A percentile compares a stretch with the other conserved stretches of the same genome.
Evolutionary conservation across 139 green algal genomes (phyloP).

Genomic region (Yamagishiella unicocca): DNA sequence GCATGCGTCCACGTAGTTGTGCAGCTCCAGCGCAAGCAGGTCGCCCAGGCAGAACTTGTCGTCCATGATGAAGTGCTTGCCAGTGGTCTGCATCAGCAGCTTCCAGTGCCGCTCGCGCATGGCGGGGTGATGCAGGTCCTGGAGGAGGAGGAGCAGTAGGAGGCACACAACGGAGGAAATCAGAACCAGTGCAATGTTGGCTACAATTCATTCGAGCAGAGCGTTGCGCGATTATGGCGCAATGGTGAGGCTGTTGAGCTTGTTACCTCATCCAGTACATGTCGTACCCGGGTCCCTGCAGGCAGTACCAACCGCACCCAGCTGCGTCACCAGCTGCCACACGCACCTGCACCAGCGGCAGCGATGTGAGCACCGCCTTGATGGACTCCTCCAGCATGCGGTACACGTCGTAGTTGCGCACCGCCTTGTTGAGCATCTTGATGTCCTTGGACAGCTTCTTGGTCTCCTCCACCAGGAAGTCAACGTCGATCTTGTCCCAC

Average conservation of each 20-base stretch:
- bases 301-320: too few relatives aligned
- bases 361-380: constrained; percentile 86
- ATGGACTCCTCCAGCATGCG: constrained; percentile 75
- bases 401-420: constrained; percentile 82
- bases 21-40: constrained; percentile 88
- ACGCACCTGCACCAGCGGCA: constrained; percentile 89
- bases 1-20: constrained; percentile 94
- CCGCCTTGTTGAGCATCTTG: constrained; percentile 71
- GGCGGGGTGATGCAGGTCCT: constrained; percentile 80
- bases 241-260: too few relatives aligned
- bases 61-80: constrained; percentile 59
- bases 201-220: too few relatives aligned
- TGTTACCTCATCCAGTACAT: too few relatives aligned
- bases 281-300: too few relatives aligned
- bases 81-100: constrained; percentile 85
- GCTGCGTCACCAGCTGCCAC: too few relatives aligned
- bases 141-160: too few relatives aligned
- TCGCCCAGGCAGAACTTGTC: constrained; percentile 85
- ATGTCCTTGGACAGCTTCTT: constrained; percentile 91
- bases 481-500: constrained; percentile 84
- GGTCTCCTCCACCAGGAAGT: constrained; percentile 87
- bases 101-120: constrained; percentile 87
- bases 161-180: too few relatives aligned
- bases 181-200: too few relatives aligned
- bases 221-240: too few relatives aligned